Conservation (phyloP, 805 yeast species). For the Candida arabinofermentans region DNA sequence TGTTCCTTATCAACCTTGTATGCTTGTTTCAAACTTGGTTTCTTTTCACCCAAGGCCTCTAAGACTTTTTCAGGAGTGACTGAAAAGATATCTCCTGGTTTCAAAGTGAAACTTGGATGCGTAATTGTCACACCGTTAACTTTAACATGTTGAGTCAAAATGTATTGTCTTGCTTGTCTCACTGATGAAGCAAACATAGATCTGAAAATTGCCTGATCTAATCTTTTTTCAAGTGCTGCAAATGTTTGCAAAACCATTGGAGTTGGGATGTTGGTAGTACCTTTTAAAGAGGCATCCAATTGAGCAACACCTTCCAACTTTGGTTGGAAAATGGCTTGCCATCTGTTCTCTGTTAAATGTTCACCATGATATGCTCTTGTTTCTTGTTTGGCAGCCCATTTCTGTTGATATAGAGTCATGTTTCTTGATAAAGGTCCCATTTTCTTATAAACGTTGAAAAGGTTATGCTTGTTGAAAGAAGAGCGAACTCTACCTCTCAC, state of each 20-base stretch:
- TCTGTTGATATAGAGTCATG: slow-evolving; percentile 82
- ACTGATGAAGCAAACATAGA: slow-evolving; percentile 90
- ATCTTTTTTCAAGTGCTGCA: slow-evolving; percentile 81
- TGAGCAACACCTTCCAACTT: slow-evolving; percentile 84
- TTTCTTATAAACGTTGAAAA: slow-evolving; percentile 84
- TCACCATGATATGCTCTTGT: slow-evolving; percentile 97
- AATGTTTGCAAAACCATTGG: slow-evolving; percentile 87
- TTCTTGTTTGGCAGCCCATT: slow-evolving; percentile 87
- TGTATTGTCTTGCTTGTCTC: slow-evolving; percentile 90
- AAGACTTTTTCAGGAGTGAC: slow-evolving; percentile 85
- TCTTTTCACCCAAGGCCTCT: slow-evolving; percentile 76
- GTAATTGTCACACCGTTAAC: slow-evolving; percentile 80
- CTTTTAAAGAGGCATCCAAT: slow-evolving; percentile 73
- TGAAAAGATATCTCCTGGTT: slow-evolving; percentile 82
- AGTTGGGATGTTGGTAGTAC: slow-evolving; percentile 52
- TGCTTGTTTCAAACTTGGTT: slow-evolving; percentile 71
- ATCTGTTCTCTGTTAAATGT: slow-evolving; percentile 77
- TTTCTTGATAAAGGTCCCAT: slow-evolving; percentile 47
- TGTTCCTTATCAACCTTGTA: slow-evolving; percentile 68
- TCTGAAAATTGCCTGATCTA: slow-evolving; percentile 88
- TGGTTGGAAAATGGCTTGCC: slow-evolving; percentile 66
- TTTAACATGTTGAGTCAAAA: slow-evolving; percentile 72
- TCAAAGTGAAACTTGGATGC: slow-evolving; percentile 74
- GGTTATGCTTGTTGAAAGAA: slow-evolving; percentile 86
- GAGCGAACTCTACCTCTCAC: slow-evolving; percentile 59